Evolutionary conservation across 1,139 yeast species (phyloP).

Genomic region (Blastobotrys raffinosifermentans): DNA sequence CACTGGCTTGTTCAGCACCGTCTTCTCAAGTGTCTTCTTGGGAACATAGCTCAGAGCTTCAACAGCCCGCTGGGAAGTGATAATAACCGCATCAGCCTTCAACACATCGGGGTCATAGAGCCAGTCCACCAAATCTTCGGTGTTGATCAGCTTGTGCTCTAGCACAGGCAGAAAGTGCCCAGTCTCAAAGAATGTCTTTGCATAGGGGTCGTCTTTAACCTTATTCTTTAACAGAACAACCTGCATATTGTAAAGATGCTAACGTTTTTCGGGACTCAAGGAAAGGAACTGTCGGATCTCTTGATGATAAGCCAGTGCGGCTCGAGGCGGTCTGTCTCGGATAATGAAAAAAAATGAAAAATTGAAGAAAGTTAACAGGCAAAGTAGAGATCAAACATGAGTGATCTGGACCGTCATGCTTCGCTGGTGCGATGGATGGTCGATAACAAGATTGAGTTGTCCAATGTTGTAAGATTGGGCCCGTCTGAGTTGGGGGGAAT

Average conservation of each 20-base stretch:
- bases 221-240: constrained; percentile 56
- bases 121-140: constrained; percentile 39
- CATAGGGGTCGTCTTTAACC: constrained; percentile 62
- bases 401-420: constrained; percentile 13
- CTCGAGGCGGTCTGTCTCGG: too few species aligned
- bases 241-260: constrained; percentile 15
- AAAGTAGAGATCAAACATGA: not conserved
- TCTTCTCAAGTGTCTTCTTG: constrained; percentile 2
- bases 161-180: constrained; percentile 66
- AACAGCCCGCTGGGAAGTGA: constrained; percentile 92
- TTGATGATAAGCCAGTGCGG: too few species aligned
- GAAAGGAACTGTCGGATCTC: too few species aligned
- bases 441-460: constrained; percentile 24
- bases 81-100: constrained; percentile 48
- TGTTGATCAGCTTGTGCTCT: constrained; percentile 53
- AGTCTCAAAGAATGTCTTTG: constrained; percentile 40
- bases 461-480: constrained; percentile 37
- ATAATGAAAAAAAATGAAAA: not conserved
- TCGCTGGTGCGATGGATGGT: constrained; percentile 28
- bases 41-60: constrained; percentile 44
- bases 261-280: too few species aligned
- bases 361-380: not conserved
- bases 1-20: constrained; percentile 43
- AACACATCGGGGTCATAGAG: constrained; percentile 42
- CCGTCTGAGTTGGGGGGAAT: constrained; percentile 56